Base-by-base conservation (phyloP, 805 yeast species). In the Yueomyces sinensis region DNA sequence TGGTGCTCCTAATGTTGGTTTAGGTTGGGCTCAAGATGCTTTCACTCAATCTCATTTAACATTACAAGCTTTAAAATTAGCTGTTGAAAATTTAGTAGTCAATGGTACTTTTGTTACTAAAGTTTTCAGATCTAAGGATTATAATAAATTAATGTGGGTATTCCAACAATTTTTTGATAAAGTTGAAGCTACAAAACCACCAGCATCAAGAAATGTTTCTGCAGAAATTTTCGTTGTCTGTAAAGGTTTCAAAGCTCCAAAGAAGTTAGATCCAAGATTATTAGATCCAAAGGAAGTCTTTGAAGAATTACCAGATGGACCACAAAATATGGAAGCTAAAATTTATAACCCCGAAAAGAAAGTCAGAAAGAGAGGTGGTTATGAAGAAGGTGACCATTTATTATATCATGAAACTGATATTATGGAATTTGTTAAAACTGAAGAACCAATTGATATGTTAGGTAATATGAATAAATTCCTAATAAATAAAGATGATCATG, bases 1-100 rank as follows among this genome's bases (percentile, higher is more conserved):
- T 70, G 99, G 99, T 77, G 99, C 99, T 20, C 99, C 99, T 22
- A 91, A 91, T 53, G 97, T 91, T 49, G 99, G 99, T 78, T 70
- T 91, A 52, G 94, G 95, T n/a, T 91, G 99, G 99, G 91, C 82
- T 16, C 99, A 91, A 60, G 99, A 91, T 74, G 98, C 99, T 1
- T 91, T 83, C 62, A 84, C 97, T 2, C 99, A 91, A 63, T 84
- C 95, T 19, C 97, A 89, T 54, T 74, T 91, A 47, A 93, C 95
- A 22, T 65, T 91, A 45, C 95, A 87, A 63, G 94, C 97, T 23
- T 67, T 91, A 50, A 84, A 79, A 56, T 67, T 91, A 40, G 99
- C 98, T 1, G 95, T 79, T 13, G 99, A 91, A 60, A 86, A 91
- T 59, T 67, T 91, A 50, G 66, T 71, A 22, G 81, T 82, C 11